Percentiles rank a stretch among this genome's conserved stretches.
Conservation (phyloP, 768 basidiomycete species). For the Cyclocybe aegerita region DNA sequence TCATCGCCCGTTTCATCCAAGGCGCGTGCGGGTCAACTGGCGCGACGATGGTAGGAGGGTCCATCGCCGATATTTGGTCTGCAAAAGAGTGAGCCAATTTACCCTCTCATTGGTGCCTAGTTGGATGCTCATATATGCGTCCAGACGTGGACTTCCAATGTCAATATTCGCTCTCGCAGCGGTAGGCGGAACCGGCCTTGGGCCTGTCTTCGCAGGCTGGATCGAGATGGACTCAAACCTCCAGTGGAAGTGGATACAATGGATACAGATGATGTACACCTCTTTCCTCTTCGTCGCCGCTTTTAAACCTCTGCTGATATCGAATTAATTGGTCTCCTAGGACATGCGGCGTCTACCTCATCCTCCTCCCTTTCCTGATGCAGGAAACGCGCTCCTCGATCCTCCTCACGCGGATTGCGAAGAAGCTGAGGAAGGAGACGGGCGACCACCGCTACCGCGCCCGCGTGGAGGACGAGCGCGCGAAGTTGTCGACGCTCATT, state of each 20-base stretch:
- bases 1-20: constrained; percentile 62
- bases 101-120: not conserved
- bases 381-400: constrained; percentile 74
- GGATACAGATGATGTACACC: constrained; percentile 28
- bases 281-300: not conserved
- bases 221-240: constrained; percentile 26
- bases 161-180: constrained; percentile 64
- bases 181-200: constrained; percentile 39
- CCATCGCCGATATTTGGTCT: constrained; percentile 68
- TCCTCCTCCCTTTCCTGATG: constrained; percentile 55
- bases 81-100: constrained; percentile 50
- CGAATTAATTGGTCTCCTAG: constrained; percentile 29
- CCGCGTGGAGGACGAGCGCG: constrained; percentile 61
- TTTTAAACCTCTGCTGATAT: not conserved
- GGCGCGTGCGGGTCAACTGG: constrained; percentile 71
- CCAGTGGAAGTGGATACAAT: constrained; percentile 30
- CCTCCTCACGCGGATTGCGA: constrained; percentile 65
- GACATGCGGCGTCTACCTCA: constrained; percentile 47
- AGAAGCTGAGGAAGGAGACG: constrained; percentile 59
- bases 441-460: constrained; percentile 64
- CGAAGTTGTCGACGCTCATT: constrained; percentile 56
- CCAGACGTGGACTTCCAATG: constrained; percentile 78
- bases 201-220: constrained; percentile 26
- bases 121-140: not conserved
- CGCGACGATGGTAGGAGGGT: constrained; percentile 75